Evolutionary conservation across 306 rosid genomes (phyloP).

Genomic region (Acmispon strigosus): DNA sequence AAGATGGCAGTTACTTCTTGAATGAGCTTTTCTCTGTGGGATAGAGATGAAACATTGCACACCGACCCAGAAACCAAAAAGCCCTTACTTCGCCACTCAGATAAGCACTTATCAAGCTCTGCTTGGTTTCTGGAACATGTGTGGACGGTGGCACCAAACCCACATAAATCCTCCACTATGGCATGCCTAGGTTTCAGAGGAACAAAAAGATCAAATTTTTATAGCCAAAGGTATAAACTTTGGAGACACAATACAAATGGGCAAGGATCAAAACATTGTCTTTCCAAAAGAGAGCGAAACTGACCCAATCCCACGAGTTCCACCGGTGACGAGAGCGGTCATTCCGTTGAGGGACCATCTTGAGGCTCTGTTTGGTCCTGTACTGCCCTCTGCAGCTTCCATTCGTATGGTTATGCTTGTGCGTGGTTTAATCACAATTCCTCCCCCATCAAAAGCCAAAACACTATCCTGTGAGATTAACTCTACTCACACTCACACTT

Average conservation of each 20-base stretch:
- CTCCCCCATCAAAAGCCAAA: neutral
- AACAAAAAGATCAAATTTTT: neutral
- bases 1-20: conserved; percentile 43
- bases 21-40: conserved; percentile 59
- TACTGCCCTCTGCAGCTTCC: neutral
- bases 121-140: conserved; percentile 73
- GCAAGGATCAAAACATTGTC: neutral
- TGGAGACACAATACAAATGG: neutral
- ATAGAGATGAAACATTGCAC: conserved; percentile 49
- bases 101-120: conserved; percentile 51
- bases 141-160: conserved; percentile 69
- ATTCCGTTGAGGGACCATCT: conserved; percentile 70
- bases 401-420: conserved; percentile 6
- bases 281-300: neutral
- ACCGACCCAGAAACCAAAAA: conserved; percentile 61
- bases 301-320: conserved; percentile 89
- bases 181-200: conserved; percentile 38
- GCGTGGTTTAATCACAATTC: neutral
- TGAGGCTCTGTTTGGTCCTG: neutral
- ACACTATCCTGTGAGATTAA: too few relatives aligned
- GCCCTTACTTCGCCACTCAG: conserved; percentile 57
- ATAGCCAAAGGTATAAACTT: neutral
- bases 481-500: too few relatives aligned
- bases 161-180: conserved; percentile 75
- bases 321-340: conserved; percentile 80